These are phyloP conservation scores for Meyerozyma carpophila DNA, from an alignment of 1,139 yeast species.

Conservation along the genomic window DNA sequence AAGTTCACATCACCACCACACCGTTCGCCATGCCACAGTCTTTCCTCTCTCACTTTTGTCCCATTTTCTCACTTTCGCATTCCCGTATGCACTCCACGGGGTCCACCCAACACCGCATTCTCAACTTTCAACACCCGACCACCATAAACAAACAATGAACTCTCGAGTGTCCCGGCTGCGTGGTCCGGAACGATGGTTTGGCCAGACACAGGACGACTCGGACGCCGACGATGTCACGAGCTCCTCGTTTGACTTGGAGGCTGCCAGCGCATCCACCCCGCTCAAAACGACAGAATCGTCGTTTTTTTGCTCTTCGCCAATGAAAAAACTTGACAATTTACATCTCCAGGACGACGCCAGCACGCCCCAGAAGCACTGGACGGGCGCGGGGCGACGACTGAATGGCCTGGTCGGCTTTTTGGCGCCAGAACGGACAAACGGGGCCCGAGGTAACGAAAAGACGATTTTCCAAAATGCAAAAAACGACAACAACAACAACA, in stretches of 20 bases:
- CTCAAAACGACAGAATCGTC: conserved; percentile 19
- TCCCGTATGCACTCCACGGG: background rate
- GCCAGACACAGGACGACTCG: conserved; percentile 12
- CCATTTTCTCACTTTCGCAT: background rate
- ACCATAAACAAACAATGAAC: background rate
- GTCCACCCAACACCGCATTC: background rate
- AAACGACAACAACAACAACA: too few species aligned
- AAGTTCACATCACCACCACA: background rate
- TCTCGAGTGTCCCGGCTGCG: background rate
- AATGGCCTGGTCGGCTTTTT: background rate
- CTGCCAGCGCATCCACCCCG: conserved; percentile 35
- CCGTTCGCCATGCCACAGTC: background rate
- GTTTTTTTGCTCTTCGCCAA: conserved; percentile 29
- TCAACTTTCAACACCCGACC: background rate
- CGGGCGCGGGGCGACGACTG: background rate
- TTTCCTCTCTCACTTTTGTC: too few species aligned
- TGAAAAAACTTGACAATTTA: conserved; percentile 25
- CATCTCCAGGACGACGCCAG: conserved; percentile 15
- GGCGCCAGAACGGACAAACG: background rate
- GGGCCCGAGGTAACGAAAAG: too few species aligned
- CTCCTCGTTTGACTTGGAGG: conserved; percentile 17
- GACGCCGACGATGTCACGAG: conserved; percentile 12
- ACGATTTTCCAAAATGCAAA: too few species aligned
- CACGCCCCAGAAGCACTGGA: background rate
- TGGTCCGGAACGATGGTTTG: conserved; percentile 9